Base-by-base conservation (phyloP, 345 rosid species). In the Carallia pectinifolia region DNA sequence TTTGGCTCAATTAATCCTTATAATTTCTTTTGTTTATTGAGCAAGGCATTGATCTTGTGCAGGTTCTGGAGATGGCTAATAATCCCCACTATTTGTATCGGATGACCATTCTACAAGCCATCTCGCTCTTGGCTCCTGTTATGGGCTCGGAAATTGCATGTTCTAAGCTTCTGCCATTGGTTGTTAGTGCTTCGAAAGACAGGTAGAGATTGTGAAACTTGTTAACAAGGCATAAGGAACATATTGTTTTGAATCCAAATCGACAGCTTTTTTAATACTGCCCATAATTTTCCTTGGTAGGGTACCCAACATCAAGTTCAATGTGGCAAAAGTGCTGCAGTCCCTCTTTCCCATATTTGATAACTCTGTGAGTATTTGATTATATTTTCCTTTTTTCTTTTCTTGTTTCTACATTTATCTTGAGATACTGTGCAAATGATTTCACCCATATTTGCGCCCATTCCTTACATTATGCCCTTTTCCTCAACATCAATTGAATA, bases 261-360 rank as follows among this genome's bases (percentile, higher is more conserved):
- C 7, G 48, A 12, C 8, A 27, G 2, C 4, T 61, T 17, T n/a
- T 7, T 56, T 44, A 58, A 30, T 59, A 39, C 62, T 66, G 66
- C 58, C 10, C 23, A 53, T 36, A n/a, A 18, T 67, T 37, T 38
- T 47, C 6, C 36, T 30, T 4, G 40, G 31, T 90, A 95, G 99
- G 77, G 99, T 95, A 53, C 90, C 99, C 18, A 92, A 95, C 82
- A 90, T 95, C 76, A 95, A 90, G 80, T 92, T 92, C 73, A 95
- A 95, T 17, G 97, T 88, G 23, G 99, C 99, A 0, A 95, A 95
- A 80, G 90, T 92, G 81, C 83, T 92, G 66, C 97, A 88, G 65
- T 90, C 99, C 40, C 88, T 95, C 62, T 74, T 95, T 70, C 92
- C 99, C 16, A 85, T 90, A 6, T 92, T 89, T 7, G 97, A 89